Evolutionary conservation across 2,329 filamentous ascomycete species (phyloP), one percentile per base, ranked within the genome.

Genomic region (Lachnellula suecica): DNA sequence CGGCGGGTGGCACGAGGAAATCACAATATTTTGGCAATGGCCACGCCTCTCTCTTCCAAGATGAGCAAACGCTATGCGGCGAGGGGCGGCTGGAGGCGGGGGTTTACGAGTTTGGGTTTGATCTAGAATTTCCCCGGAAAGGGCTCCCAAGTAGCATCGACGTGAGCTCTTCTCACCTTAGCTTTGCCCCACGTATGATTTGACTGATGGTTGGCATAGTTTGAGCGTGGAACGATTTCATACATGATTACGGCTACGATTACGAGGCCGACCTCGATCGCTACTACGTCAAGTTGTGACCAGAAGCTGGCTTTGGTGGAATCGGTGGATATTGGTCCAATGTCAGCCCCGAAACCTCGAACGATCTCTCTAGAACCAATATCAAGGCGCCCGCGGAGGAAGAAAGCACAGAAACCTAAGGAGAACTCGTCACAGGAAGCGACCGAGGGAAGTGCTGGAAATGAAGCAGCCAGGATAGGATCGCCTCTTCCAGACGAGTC

Each of bases 221-320:
- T 99, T 70, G 94, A 97, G 72, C 85, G 93, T 66, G 94, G 94
- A 31, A 92, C 90, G 2, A 90, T 99, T 63, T 87, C 88, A 19
- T 99, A 97, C 72, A 84, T 93, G 74, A 82, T 97, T 63, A 93
- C 90, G 5, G 88, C 93, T 27, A 97, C 91, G 8, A 71, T 97
- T 52, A 97, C 93, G 19, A 84, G 91, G 51, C 93, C 94, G 19
- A 94, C 89, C 0, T 85, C 91, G 5, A 95, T 97, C 56, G 81
- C 87, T 13, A 87, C 93, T 2, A 91, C 87, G 2, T 80, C 86
- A 9, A 88, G 83, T 31, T 94, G 89, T 71, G 91, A 96, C 60
- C 82, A 85, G 56, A 92, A 91, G 64, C 79, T 99, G 20, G 84
- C 85, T 54, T 75, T 97, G 7, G 75, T 89, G 29, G 91, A 97